These are phyloP conservation scores for Tricholoma hemisulphureum DNA, from an alignment of 768 basidiomycete species.

Conservation along the genomic window DNA sequence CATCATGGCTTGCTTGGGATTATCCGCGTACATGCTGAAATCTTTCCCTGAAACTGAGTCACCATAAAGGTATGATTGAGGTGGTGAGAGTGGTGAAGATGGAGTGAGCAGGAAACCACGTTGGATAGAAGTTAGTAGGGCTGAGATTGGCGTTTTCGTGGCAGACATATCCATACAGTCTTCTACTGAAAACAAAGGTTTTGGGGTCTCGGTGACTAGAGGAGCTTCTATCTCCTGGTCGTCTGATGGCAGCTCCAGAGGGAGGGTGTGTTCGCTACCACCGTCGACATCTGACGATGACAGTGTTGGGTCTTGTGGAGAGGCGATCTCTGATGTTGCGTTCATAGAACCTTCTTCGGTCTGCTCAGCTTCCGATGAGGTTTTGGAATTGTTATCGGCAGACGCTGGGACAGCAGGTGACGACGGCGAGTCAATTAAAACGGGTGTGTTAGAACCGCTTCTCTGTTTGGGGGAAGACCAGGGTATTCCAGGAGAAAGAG, in stretches of 20 bases:
- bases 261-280: background rate
- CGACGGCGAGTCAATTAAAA: background rate
- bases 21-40: slow-evolving; percentile 13
- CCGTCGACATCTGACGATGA: background rate
- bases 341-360: background rate
- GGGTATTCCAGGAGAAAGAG: slow-evolving; percentile 29
- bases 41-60: slow-evolving; percentile 5
- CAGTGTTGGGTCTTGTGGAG: background rate
- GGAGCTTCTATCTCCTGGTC: background rate
- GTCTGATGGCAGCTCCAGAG: background rate
- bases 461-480: background rate
- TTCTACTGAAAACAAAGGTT: background rate
- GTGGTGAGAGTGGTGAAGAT: slow-evolving; percentile 59
- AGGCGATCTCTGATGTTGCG: background rate
- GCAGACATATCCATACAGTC: slow-evolving; percentile 3
- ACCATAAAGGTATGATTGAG: slow-evolving; percentile 39
- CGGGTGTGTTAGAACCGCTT: background rate
- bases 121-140: slow-evolving; percentile 61
- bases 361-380: background rate
- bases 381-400: background rate
- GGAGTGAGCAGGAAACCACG: slow-evolving; percentile 69
- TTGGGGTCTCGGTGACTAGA: slow-evolving; percentile 2
- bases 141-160: slow-evolving; percentile 62
- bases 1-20: slow-evolving; percentile 6
- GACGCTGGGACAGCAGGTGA: background rate